A percentile compares a stretch with the other conserved stretches of the same genome.
These are phyloP conservation scores for Coemansia sp. DNA, from an alignment of 371 early-diverging fungal genomes.

Conservation along the genomic window DNA sequence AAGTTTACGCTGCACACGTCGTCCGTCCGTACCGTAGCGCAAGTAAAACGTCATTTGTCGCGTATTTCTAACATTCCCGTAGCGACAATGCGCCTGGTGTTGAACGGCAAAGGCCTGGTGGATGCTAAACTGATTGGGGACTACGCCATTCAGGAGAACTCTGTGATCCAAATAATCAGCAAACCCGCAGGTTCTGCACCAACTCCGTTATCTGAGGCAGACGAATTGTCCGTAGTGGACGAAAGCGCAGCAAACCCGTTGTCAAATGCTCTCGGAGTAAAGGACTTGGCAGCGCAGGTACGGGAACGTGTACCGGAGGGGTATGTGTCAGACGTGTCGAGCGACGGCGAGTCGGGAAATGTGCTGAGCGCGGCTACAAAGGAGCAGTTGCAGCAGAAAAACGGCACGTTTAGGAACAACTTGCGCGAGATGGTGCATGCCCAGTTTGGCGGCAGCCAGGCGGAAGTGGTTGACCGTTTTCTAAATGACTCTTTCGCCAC, in stretches of 20 bases:
- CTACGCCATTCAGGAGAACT: slow-evolving; percentile 24
- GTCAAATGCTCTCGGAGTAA: slow-evolving; percentile 14
- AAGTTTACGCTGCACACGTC: slow-evolving; percentile 46
- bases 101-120: slow-evolving; percentile 42
- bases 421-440: slow-evolving; percentile 18
- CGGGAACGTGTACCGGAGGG: not conserved
- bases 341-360: slow-evolving; percentile 12
- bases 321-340: slow-evolving; percentile 25
- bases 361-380: slow-evolving; percentile 10
- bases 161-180: slow-evolving; percentile 45
- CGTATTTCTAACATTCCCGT: slow-evolving; percentile 33
- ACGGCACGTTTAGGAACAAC: slow-evolving; percentile 32
- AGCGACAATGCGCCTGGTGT: slow-evolving; percentile 27
- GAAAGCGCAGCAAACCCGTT: slow-evolving; percentile 26
- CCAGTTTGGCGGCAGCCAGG: slow-evolving; percentile 32
- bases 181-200: slow-evolving; percentile 13
- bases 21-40: slow-evolving; percentile 37
- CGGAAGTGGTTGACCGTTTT: slow-evolving; percentile 5
- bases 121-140: slow-evolving; percentile 46
- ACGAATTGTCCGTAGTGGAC: slow-evolving; percentile 12
- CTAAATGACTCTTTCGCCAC: slow-evolving; percentile 17
- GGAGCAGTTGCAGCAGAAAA: slow-evolving; percentile 24
- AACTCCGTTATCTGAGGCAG: not conserved
- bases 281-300: not conserved
- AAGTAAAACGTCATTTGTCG: slow-evolving; percentile 41